Conservation (phyloP, 495 filamentous ascomycete genomes). For the Penicillium cataractarum region DNA sequence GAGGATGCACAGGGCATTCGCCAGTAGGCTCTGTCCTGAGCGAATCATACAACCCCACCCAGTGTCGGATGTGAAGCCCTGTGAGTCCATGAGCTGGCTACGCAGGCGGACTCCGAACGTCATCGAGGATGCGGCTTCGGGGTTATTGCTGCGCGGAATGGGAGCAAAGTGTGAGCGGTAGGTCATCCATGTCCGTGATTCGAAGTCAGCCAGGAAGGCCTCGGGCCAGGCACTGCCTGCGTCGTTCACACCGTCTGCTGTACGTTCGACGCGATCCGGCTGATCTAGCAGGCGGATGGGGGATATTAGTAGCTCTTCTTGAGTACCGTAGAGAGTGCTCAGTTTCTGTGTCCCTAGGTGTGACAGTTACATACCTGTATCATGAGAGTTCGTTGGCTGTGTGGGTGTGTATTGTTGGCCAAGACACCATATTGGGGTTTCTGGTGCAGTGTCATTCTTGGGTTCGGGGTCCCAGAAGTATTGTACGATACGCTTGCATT, state of each 20-base stretch:
- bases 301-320: neutral
- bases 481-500: constrained; percentile 82
- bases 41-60: constrained; percentile 99
- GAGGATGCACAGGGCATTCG: constrained; percentile 76
- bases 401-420: constrained; percentile 67
- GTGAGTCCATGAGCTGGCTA: constrained; percentile 75
- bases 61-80: constrained; percentile 89
- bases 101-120: constrained; percentile 85
- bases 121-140: constrained; percentile 69
- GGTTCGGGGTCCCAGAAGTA: constrained; percentile 97
- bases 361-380: constrained; percentile 17
- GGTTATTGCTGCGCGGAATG: constrained; percentile 78
- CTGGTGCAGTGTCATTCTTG: constrained; percentile 71
- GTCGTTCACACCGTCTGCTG: constrained; percentile 19
- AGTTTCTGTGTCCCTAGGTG: no score
- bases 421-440: constrained; percentile 83
- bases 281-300: neutral
- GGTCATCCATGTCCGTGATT: constrained; percentile 93
- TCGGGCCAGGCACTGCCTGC: constrained; percentile 73
- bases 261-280: neutral
- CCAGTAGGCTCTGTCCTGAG: constrained; percentile 90
- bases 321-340: neutral
- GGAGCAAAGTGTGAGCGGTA: constrained; percentile 86
- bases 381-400: constrained; percentile 19
- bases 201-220: constrained; percentile 88